phyloP scores from a whole-genome alignment of 2,329 filamentous ascomycete species.

The Sclerotinia sclerotiorum region DNA sequence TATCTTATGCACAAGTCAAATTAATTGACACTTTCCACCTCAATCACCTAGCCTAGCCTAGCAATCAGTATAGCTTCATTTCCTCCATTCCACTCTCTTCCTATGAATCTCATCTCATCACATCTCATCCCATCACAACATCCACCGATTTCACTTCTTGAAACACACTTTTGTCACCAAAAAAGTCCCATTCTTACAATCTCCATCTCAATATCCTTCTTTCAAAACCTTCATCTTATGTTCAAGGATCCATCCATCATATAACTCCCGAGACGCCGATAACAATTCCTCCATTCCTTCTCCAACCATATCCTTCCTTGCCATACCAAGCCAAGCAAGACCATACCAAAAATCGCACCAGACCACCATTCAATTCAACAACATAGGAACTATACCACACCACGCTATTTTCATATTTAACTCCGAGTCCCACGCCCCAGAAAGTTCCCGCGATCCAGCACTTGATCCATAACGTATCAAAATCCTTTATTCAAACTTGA shows the following conservation, averaged over 20 bases:
- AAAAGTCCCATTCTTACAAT: neutral
- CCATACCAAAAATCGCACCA: slow-evolving; percentile 6
- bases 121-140: neutral
- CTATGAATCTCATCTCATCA: neutral
- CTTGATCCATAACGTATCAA: slow-evolving; percentile 12
- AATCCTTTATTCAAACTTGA: slow-evolving; percentile 22
- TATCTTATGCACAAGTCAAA: slow-evolving; percentile 13
- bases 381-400: slow-evolving; percentile 13
- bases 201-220: neutral
- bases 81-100: slow-evolving; percentile 9
- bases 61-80: neutral
- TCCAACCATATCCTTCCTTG: slow-evolving; percentile 13
- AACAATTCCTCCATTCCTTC: slow-evolving; percentile 1
- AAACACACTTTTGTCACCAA: neutral
- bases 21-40: neutral
- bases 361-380: slow-evolving; percentile 13
- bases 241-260: slow-evolving; percentile 8
- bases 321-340: slow-evolving; percentile 4
- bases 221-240: slow-evolving; percentile 3
- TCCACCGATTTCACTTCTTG: neutral
- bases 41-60: neutral
- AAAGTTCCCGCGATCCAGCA: neutral
- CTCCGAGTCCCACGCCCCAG: slow-evolving; percentile 5
- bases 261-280: slow-evolving; percentile 18
- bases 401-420: slow-evolving; percentile 19